phyloP scores from a whole-genome alignment of 352 stramenopile species.

The Globisporangium ultimum region DNA sequence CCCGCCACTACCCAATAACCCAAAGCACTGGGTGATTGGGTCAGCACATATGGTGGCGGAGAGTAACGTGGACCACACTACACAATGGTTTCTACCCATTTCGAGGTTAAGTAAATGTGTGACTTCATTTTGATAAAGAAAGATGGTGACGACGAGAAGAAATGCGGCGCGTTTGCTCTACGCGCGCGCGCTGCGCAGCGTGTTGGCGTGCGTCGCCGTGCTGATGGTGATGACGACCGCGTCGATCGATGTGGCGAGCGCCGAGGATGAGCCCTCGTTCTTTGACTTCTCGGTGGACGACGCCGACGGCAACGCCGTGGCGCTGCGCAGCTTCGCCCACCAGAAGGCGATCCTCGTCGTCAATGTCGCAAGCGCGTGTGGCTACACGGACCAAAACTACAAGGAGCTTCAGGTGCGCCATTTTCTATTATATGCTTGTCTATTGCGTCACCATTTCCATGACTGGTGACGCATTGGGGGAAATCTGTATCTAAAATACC shows the following conservation, averaged over 20 bases:
- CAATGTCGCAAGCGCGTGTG: conserved; percentile 78
- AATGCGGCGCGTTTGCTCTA: background rate
- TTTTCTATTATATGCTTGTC: background rate
- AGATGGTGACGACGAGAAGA: background rate
- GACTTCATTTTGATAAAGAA: background rate
- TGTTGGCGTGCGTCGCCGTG: conserved; percentile 10
- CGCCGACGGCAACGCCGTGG: conserved; percentile 34
- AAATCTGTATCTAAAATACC: too few species aligned
- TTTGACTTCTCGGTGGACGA: conserved; percentile 59
- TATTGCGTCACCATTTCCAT: background rate
- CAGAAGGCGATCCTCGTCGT: conserved; percentile 74
- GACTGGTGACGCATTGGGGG: background rate
- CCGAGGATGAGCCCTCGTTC: conserved; percentile 28
- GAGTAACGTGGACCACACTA: background rate
- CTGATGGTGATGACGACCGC: conserved; percentile 4
- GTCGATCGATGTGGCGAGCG: background rate
- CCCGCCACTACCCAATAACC: background rate
- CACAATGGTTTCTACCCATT: background rate
- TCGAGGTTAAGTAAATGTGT: background rate
- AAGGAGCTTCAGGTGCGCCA: conserved; percentile 52
- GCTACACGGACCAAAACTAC: conserved; percentile 84
- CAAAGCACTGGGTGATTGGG: background rate
- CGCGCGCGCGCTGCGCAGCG: conserved; percentile 7
- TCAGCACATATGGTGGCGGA: background rate
- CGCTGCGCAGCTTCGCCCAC: conserved; percentile 45